Conservation (phyloP, 805 yeast genomes). For the Candida sphagnicola region DNA sequence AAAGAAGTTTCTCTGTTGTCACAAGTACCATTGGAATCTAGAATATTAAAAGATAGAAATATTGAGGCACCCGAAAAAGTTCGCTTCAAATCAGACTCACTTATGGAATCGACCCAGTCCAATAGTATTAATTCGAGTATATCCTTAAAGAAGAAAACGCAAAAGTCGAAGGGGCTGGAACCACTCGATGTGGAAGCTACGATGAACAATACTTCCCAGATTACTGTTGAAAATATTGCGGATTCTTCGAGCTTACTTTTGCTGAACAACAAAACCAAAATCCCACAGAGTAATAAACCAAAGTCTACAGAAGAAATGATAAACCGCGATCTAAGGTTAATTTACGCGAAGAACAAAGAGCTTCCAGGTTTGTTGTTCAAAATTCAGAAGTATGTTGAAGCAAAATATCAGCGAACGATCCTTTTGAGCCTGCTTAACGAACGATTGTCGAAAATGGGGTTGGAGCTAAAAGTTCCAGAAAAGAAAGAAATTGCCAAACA, state of each 20-base stretch:
- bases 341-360: conserved; percentile 2
- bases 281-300: background rate
- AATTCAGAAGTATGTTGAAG: conserved; percentile 4
- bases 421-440: conserved; percentile 2
- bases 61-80: too few relatives aligned
- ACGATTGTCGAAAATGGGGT: conserved; percentile 2
- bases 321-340: conserved; percentile 3
- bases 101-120: background rate
- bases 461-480: background rate
- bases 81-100: background rate
- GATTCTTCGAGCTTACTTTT: too few relatives aligned
- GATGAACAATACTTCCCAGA: too few relatives aligned
- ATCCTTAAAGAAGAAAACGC: background rate
- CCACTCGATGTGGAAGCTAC: background rate
- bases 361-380: conserved; percentile 5
- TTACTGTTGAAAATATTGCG: background rate
- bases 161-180: background rate
- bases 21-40: too few relatives aligned
- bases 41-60: too few relatives aligned
- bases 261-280: background rate
- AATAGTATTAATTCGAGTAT: too few relatives aligned
- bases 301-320: conserved; percentile 1
- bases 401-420: conserved; percentile 2
- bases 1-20: too few relatives aligned
- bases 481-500: too few relatives aligned